Base-by-base conservation (phyloP, 352 stramenopile genomes). In the Albugo laibachii region DNA sequence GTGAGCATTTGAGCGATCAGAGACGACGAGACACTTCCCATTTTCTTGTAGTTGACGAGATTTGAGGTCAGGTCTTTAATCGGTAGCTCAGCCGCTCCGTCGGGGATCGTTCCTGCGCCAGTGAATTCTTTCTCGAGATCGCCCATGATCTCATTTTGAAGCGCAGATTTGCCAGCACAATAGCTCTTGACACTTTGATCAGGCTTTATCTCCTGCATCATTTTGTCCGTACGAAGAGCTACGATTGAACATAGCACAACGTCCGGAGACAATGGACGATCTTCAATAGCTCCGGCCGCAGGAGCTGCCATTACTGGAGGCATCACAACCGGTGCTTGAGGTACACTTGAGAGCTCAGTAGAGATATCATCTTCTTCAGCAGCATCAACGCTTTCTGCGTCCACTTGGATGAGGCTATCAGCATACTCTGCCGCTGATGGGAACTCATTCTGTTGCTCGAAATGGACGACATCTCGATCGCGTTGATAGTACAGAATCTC, bases 101-200 rank as follows among this genome's bases (percentile, higher is more conserved):
- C 75, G 15, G 72, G 67, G 27, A 73, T 60, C 16, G 16, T 43
- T 43, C 38, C 38, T 47, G 62, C 65, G 11, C 60, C 62, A 36
- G 69, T 79, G 18, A 93, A 92, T 49, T 93, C 80, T 55, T 86
- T 85, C 49, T 84, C 78, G 5, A 93, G 50, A 38, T 93, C 80
- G 14, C 80, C 80, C 41, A 88, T 64, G 39, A 92, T 83, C 48
- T 93, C 80, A 49, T 93, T 93, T 59, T 91, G 78, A 11, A 87
- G 61, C 12, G 80, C 80, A 36, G 72, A 88, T 54, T 93, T 92
- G 36, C 80, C 80, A 19, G 68, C 77, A 13, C 64, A 85, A 2
- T 92, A 61, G 12, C 65, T 76, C 59, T 91, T 85, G 13, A 93
- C 62, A 24, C 83, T 69, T 11, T 76, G 75, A 18, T 82, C 70